Percentiles rank a stretch among this genome's conserved stretches.
Conservation (phyloP, 208 protist species). For the Leishmania guyanensis region DNA sequence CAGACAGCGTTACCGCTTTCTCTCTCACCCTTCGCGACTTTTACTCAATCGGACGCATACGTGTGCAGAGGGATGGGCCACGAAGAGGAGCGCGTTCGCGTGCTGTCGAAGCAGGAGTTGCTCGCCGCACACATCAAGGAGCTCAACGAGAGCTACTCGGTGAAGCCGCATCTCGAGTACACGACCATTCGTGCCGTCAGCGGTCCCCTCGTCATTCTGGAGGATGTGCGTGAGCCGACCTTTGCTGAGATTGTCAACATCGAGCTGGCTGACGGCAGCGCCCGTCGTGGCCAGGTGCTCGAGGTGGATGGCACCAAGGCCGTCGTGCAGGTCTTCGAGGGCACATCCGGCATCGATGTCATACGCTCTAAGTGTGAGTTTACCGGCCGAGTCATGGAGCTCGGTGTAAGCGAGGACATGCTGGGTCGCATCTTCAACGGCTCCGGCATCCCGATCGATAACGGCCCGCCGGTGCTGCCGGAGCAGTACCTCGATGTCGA, state of each 20-base stretch:
- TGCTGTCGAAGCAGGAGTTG: constrained; percentile 90
- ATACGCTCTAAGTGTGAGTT: constrained; percentile 97
- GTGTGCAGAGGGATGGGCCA: constrained; percentile 37
- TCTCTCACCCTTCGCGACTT: not conserved
- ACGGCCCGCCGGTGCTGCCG: constrained; percentile 97
- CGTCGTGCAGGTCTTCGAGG: constrained; percentile 99
- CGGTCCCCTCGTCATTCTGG: constrained; percentile 99
- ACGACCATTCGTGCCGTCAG: constrained; percentile 99
- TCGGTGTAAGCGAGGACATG: constrained; percentile 99
- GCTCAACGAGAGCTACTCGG: constrained; percentile 67
- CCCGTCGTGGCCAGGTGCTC: constrained; percentile 97
- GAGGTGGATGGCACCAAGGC: constrained; percentile 98
- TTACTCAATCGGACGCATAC: not conserved
- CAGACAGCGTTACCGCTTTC: not conserved
- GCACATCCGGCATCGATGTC: constrained; percentile 99
- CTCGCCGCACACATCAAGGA: constrained; percentile 75
- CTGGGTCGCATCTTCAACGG: constrained; percentile 99
- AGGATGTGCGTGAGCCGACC: constrained; percentile 98
- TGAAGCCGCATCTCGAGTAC: constrained; percentile 97
- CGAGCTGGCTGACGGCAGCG: constrained; percentile 95
- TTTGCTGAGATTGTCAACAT: constrained; percentile 99
- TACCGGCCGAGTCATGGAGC: constrained; percentile 98
- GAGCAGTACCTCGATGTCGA: constrained; percentile 99
- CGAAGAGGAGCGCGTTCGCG: constrained; percentile 50
- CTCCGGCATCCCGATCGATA: constrained; percentile 99